phyloP scores from a whole-genome alignment of 257 asterid genomes.

The Knoxia roxburghii region DNA sequence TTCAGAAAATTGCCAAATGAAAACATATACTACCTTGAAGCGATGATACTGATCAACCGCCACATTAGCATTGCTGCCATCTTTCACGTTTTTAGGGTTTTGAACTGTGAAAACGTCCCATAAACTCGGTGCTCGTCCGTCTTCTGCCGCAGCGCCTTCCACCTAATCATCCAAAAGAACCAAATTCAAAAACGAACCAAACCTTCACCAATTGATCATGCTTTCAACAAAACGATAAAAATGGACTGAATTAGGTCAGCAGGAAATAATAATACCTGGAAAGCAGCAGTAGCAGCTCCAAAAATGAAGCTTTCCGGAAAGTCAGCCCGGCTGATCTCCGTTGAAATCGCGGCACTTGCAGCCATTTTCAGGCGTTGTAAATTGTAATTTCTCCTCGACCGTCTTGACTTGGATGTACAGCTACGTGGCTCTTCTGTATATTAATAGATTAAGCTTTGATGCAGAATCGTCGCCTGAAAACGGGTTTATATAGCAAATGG shows the following conservation, averaged over 20 bases:
- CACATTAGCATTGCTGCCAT: constrained; percentile 7
- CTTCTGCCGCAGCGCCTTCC: constrained; percentile 10
- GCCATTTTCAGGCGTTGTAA: constrained; percentile 6
- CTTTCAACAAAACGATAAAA: background rate
- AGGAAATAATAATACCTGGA: constrained; percentile 3
- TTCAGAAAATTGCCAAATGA: too few species aligned
- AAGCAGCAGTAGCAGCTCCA: constrained; percentile 13
- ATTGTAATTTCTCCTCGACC: too few species aligned
- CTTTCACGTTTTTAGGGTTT: background rate
- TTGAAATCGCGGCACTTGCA: background rate
- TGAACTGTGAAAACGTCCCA: constrained; percentile 12
- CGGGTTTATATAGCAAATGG: too few species aligned
- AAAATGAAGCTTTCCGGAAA: constrained; percentile 6
- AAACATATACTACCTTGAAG: background rate
- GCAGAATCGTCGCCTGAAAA: too few species aligned
- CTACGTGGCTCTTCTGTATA: too few species aligned
- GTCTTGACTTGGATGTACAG: too few species aligned
- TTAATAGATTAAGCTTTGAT: too few species aligned
- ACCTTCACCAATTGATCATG: too few species aligned
- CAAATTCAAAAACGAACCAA: too few species aligned
- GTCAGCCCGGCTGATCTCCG: constrained; percentile 1
- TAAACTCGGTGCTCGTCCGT: constrained; percentile 4
- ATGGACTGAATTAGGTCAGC: background rate
- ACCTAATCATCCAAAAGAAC: background rate
- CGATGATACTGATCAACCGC: constrained; percentile 9